Evolutionary conservation across 352 stramenopile genomes (phyloP).

Genomic region (Pythium folliculosum): DNA sequence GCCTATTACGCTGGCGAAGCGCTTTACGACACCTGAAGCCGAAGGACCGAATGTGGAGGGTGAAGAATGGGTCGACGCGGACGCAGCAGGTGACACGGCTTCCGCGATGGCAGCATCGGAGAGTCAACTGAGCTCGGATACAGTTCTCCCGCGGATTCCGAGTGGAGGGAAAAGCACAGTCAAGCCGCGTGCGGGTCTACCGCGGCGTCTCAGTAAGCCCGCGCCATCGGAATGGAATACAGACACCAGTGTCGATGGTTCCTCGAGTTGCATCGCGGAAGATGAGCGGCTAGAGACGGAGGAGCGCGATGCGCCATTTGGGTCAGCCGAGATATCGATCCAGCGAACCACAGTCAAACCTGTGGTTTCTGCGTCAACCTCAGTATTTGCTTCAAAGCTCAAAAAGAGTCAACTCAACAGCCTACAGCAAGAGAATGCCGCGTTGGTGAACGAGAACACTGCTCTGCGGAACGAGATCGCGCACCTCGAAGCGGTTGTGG

Average conservation of each 20-base stretch:
- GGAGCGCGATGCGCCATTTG: background rate
- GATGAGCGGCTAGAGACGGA: conserved; percentile 14
- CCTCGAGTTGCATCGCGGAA: background rate
- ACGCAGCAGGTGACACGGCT: conserved; percentile 4
- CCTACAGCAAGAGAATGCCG: conserved; percentile 46
- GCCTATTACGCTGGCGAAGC: conserved; percentile 18
- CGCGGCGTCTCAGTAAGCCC: background rate
- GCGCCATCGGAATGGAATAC: conserved; percentile 22
- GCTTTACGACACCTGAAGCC: conserved; percentile 6
- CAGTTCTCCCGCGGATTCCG: conserved; percentile 16
- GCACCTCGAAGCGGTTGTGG: conserved; percentile 46
- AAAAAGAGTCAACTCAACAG: conserved; percentile 45
- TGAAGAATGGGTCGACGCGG: conserved; percentile 19
- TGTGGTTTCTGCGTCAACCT: conserved; percentile 11
- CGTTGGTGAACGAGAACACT: conserved; percentile 41
- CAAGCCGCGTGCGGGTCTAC: background rate
- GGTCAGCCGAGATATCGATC: conserved; percentile 33
- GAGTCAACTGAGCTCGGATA: background rate
- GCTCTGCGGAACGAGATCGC: conserved; percentile 48
- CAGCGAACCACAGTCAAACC: conserved; percentile 33
- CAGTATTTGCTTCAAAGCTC: conserved; percentile 38
- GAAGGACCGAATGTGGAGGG: conserved; percentile 14
- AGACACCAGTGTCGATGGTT: conserved; percentile 17
- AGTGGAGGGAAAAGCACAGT: conserved; percentile 1
- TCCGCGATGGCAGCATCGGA: background rate